Evolutionary conservation across 169 alveolate genomes (phyloP).

Genomic region (Plasmodium chabaudi): DNA sequence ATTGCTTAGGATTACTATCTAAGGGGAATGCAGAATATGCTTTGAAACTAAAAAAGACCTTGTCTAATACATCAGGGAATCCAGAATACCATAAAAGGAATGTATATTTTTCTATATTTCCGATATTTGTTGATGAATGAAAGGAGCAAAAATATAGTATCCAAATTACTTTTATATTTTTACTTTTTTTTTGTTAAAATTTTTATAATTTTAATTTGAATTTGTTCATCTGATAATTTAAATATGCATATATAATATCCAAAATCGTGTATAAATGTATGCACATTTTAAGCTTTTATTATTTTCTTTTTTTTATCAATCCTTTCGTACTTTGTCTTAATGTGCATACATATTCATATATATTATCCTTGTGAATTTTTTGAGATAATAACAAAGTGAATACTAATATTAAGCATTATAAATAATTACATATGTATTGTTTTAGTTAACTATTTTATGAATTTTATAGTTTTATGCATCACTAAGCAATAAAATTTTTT

Average conservation of each 20-base stretch:
- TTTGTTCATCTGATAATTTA: too few species aligned
- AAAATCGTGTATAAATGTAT: too few species aligned
- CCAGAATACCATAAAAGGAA: slow-evolving; percentile 46
- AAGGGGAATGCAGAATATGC: slow-evolving; percentile 72
- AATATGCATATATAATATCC: too few species aligned
- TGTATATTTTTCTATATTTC: slow-evolving; percentile 70
- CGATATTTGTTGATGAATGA: slow-evolving; percentile 56
- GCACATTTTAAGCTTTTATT: too few species aligned
- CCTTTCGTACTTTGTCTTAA: too few species aligned
- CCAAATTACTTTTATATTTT: background rate
- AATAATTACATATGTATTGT: slow-evolving; percentile 12
- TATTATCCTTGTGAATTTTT: background rate
- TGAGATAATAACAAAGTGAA: background rate
- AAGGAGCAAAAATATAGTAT: background rate
- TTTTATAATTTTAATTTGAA: background rate
- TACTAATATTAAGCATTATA: background rate
- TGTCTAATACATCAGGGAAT: slow-evolving; percentile 36
- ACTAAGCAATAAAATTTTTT: too few species aligned
- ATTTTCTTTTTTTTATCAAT: too few species aligned
- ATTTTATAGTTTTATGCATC: background rate
- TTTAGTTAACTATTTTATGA: slow-evolving; percentile 25
- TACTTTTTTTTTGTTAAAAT: background rate
- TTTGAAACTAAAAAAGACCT: slow-evolving; percentile 36
- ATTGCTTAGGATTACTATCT: slow-evolving; percentile 46
- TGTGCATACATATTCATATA: background rate